Conservation (phyloP, 139 green algal genomes). For the Chlorella ohadii region DNA sequence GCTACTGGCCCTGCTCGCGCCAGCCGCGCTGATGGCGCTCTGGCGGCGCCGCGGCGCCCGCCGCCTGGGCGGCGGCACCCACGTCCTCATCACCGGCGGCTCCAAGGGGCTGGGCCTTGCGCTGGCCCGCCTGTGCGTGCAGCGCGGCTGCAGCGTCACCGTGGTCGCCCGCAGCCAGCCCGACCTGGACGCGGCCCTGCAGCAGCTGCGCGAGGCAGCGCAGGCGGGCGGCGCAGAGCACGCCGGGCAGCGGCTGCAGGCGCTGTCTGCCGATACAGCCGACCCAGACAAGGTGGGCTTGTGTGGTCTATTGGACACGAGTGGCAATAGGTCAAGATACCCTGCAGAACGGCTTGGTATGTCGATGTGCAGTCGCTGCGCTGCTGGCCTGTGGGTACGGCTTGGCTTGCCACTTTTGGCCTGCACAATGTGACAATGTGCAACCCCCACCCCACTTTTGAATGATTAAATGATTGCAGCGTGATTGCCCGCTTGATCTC, state of each 20-base stretch:
- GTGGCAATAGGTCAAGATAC: too few relatives aligned
- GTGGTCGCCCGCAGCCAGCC: constrained; percentile 63
- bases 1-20: neutral
- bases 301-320: too few relatives aligned
- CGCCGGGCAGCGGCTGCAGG: constrained; percentile 8
- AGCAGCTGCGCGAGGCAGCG: constrained; percentile 38
- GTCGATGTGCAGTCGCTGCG: too few relatives aligned
- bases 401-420: neutral
- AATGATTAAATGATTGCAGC: too few relatives aligned
- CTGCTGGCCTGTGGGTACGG: too few relatives aligned
- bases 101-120: constrained; percentile 75
- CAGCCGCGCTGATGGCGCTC: constrained; percentile 11
- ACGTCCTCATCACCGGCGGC: constrained; percentile 85
- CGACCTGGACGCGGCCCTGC: constrained; percentile 62
- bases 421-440: too few relatives aligned
- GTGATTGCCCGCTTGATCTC: too few relatives aligned
- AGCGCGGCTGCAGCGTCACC: constrained; percentile 54
- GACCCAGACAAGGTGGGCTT: constrained; percentile 17
- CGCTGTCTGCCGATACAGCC: constrained; percentile 32
- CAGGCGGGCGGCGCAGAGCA: neutral
- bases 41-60: constrained; percentile 6
- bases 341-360: too few relatives aligned
- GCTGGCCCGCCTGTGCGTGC: constrained; percentile 55
- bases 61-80: constrained; percentile 49
- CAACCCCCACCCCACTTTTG: too few relatives aligned